Percentiles rank a stretch among this genome's conserved stretches.
Conservation (phyloP, 169 alveolate genomes). For the Plasmodium billcollinsi region DNA sequence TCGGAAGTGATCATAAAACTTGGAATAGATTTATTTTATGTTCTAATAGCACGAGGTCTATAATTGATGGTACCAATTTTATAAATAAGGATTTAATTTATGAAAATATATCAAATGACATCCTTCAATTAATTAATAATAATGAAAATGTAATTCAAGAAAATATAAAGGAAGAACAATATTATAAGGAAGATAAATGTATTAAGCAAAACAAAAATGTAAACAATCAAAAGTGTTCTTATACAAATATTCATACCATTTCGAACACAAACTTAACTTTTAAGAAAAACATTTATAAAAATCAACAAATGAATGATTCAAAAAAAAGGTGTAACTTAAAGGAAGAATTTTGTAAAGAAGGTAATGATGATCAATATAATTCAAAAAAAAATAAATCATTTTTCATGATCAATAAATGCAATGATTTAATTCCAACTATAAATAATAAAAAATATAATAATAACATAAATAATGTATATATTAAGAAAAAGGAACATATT, state of each 20-base stretch:
- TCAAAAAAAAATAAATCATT: background rate
- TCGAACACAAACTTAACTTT: no score
- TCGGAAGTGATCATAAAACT: constrained; percentile 61
- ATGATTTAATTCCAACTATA: background rate
- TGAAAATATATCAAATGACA: constrained; percentile 37
- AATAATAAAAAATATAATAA: background rate
- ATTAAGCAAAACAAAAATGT: background rate
- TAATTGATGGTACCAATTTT: constrained; percentile 26
- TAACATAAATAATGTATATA: background rate
- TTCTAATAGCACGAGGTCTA: constrained; percentile 62
- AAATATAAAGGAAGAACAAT: background rate
- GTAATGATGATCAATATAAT: background rate
- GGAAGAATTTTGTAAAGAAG: background rate
- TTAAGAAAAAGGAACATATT: constrained; percentile 8
- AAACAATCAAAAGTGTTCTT: background rate
- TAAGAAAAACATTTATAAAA: background rate
- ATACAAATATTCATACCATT: no score
- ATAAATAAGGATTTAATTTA: constrained; percentile 23
- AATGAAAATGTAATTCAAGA: background rate
- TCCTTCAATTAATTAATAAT: background rate
- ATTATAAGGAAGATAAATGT: background rate
- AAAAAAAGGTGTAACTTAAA: background rate
- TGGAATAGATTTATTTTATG: constrained; percentile 45
- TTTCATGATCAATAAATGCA: constrained; percentile 1
- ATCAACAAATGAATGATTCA: background rate